Conservation (phyloP, 495 filamentous ascomycete genomes). For the Penicillium salamii region DNA sequence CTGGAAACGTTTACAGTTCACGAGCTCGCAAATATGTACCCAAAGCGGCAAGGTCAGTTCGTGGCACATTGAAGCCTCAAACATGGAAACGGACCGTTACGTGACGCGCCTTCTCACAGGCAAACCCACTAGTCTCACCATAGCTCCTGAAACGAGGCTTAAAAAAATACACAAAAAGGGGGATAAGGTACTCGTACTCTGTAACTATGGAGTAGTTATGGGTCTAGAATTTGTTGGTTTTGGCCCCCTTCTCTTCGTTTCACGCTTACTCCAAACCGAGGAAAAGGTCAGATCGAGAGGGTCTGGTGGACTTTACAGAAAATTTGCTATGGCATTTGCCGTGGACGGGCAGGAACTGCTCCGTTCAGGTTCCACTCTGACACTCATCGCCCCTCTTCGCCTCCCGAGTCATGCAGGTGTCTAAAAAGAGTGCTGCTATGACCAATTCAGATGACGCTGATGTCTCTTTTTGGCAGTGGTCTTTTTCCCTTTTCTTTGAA, state of each 20-base stretch:
- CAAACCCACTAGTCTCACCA: neutral
- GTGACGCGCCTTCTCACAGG: neutral
- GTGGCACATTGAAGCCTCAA: neutral
- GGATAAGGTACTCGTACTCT: too few relatives aligned
- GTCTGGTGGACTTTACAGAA: neutral
- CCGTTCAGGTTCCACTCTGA: slow-evolving; percentile 5
- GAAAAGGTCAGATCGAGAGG: neutral
- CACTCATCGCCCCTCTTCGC: slow-evolving; percentile 6
- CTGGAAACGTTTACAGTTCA: neutral
- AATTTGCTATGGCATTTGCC: slow-evolving; percentile 14
- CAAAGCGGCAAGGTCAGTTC: neutral
- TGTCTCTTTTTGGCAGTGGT: too few relatives aligned
- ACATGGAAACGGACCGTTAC: neutral
- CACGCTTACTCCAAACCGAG: neutral
- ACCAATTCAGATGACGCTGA: neutral
- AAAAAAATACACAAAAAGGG: neutral
- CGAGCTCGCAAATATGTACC: neutral
- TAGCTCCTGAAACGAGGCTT: slow-evolving; percentile 6
- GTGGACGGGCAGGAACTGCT: slow-evolving; percentile 2
- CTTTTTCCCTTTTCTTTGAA: too few relatives aligned
- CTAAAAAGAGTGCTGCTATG: neutral
- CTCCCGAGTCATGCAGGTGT: slow-evolving; percentile 1
- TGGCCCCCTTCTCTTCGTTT: neutral
- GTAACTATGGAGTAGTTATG: too few relatives aligned
- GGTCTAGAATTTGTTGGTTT: neutral